Evolutionary conservation across 345 rosid species (phyloP).

Genomic region (Clausena lansium): DNA sequence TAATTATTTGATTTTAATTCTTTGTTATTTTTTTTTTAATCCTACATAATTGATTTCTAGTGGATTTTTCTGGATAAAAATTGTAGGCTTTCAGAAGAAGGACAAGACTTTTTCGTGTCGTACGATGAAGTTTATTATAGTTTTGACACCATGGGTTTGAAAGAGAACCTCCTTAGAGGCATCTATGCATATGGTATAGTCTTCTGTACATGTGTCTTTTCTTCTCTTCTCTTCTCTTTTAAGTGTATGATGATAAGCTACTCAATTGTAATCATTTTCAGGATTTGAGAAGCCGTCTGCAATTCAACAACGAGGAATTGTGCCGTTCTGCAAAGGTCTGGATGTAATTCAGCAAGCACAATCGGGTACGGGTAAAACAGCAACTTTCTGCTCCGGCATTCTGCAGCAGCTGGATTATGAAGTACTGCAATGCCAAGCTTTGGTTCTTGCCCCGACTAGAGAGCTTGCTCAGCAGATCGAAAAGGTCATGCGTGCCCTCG

Average conservation of each 20-base stretch:
- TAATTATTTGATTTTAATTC: neutral
- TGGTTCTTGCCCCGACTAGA: conserved; percentile 33
- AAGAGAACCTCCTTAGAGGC: conserved; percentile 50
- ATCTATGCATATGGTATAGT: conserved; percentile 43
- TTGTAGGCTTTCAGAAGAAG: conserved; percentile 37
- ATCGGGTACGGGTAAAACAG: conserved; percentile 31
- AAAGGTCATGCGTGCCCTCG: conserved; percentile 29
- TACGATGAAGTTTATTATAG: conserved; percentile 47
- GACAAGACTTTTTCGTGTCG: conserved; percentile 36
- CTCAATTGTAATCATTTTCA: neutral
- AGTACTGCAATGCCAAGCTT: conserved; percentile 25
- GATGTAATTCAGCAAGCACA: conserved; percentile 37
- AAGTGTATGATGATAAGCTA: neutral
- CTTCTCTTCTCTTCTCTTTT: neutral
- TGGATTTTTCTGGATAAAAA: neutral
- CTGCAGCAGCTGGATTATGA: conserved; percentile 27
- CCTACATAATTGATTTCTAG: neutral
- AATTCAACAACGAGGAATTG: conserved; percentile 31
- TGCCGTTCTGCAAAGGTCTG: conserved; percentile 27
- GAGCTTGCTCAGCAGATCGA: conserved; percentile 36
- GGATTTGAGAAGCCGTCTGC: conserved; percentile 33
- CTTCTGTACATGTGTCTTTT: neutral
- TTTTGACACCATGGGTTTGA: conserved; percentile 50
- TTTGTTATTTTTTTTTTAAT: neutral
- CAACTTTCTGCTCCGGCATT: conserved; percentile 31